These are phyloP conservation scores for Penicillium sp. DNA, from an alignment of 2,329 filamentous ascomycete genomes.

Conservation along the genomic window DNA sequence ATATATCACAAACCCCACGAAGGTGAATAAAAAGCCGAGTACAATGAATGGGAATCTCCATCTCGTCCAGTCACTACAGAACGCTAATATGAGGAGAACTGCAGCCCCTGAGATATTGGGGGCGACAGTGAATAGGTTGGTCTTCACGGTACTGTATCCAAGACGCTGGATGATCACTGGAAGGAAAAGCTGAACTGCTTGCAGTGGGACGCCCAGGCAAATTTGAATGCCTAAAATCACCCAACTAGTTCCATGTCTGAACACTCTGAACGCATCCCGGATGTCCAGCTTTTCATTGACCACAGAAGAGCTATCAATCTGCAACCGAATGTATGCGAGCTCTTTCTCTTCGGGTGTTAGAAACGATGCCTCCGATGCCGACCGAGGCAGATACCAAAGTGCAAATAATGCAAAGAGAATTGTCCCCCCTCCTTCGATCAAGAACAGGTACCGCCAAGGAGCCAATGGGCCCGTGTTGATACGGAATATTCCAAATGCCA, in stretches of 20 bases:
- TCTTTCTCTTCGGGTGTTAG: constrained; percentile 38
- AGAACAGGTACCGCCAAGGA: constrained; percentile 48
- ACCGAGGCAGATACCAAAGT: constrained; percentile 40
- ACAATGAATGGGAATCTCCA: constrained; percentile 66
- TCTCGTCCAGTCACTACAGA: constrained; percentile 62
- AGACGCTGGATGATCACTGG: constrained; percentile 31
- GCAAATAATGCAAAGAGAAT: constrained; percentile 39
- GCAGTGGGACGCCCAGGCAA: constrained; percentile 30
- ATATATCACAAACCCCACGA: constrained; percentile 71
- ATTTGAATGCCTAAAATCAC: constrained; percentile 29
- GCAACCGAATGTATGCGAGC: constrained; percentile 37
- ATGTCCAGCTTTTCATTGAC: constrained; percentile 34
- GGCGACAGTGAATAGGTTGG: constrained; percentile 65
- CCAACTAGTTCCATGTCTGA: constrained; percentile 30
- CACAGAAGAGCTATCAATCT: constrained; percentile 34
- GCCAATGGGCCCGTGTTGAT: constrained; percentile 34
- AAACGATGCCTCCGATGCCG: constrained; percentile 41
- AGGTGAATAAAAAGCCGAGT: constrained; percentile 67
- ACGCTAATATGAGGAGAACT: constrained; percentile 68
- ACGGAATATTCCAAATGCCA: constrained; percentile 44
- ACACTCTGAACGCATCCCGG: constrained; percentile 28
- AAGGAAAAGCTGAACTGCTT: constrained; percentile 30
- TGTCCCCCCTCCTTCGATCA: constrained; percentile 46
- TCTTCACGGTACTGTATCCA: constrained; percentile 56
- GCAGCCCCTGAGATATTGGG: constrained; percentile 70